Evolutionary conservation across 768 basidiomycete species (phyloP), one percentile per base, ranked within the genome.

Genomic region (Trametes cingulata): DNA sequence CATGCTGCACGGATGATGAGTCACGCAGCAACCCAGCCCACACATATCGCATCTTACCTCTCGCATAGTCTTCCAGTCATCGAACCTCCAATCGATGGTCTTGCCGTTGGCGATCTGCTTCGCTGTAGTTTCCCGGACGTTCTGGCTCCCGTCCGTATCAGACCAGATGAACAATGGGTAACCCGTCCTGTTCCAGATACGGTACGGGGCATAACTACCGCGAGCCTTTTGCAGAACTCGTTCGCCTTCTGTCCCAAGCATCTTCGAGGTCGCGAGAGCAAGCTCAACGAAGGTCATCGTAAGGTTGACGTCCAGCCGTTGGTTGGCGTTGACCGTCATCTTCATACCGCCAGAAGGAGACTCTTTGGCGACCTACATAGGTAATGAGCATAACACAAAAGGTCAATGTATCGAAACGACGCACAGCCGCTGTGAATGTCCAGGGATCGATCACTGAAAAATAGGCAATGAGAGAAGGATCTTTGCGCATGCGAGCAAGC

Each of bases 21-120:
- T 10, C 45, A 17, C 45, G 45, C 29, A 10, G 22, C 39, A 39
- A 55, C 50, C 45, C 14, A 25, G n/a, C 20, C 47, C 1, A 52
- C 1, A n/a, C 10, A 5, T 22, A 13, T 36, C 22, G 45, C 13
- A 7, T 55, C 79, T 61, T 69, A 93, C 95, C 78, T 99, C 97
- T 70, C 97, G 86, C 78, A 91, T 87, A 4, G 88, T 89, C 71
- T 88, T 89, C 90, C 93, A 94, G 68, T 98, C 95, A 70, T 98
- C 95, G 68, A 98, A 98, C 56, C 97, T 82, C 97, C 97, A 98
- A 57, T 98, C 95, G 4, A 92, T 77, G 8, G 80, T 85, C 67
- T 91, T 82, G 37, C 90, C 88, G 64, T 93, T 83, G 19, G 83
- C 76, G 37, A 99, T 75, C 66, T 86, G 84, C 42, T 85, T 78